A percentile compares a stretch with the other conserved stretches of the same genome.
phyloP scores from a whole-genome alignment of 2,329 filamentous ascomycete species.

The Colletotrichum musicola region DNA sequence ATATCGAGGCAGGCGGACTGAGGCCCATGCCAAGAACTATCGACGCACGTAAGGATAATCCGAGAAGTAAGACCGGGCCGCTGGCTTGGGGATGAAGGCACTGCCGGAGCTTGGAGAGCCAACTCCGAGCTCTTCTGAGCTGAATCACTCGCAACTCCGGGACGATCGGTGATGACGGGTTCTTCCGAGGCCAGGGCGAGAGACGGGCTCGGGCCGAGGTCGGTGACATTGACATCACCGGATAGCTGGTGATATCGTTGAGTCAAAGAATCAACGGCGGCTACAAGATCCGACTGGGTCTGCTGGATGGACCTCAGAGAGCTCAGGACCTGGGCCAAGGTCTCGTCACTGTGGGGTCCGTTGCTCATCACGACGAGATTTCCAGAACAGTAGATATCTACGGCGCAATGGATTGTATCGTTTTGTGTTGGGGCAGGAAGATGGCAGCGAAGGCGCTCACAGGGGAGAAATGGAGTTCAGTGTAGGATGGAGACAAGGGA shows the following conservation, averaged over 20 bases:
- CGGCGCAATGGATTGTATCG: too few relatives aligned
- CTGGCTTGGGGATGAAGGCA: constrained; percentile 48
- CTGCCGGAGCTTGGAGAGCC: constrained; percentile 42
- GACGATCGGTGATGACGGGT: constrained; percentile 37
- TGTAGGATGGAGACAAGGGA: too few relatives aligned
- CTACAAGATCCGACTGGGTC: constrained; percentile 55
- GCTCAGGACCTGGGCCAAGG: constrained; percentile 50
- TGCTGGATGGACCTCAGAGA: constrained; percentile 53
- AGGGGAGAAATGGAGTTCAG: too few relatives aligned
- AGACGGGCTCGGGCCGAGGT: constrained; percentile 22
- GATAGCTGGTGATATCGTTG: constrained; percentile 42
- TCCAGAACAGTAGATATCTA: too few relatives aligned
- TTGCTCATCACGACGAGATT: too few relatives aligned
- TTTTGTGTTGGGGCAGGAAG: too few relatives aligned
- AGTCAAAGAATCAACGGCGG: constrained; percentile 55
- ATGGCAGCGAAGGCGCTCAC: too few relatives aligned
- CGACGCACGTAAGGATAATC: constrained; percentile 65
- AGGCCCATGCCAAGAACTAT: not conserved
- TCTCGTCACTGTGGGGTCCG: too few relatives aligned
- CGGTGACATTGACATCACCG: constrained; percentile 17
- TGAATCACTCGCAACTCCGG: constrained; percentile 12
- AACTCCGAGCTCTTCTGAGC: constrained; percentile 24
- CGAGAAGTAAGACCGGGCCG: constrained; percentile 65
- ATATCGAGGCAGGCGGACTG: not conserved
- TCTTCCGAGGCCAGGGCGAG: constrained; percentile 5